Conservation (phyloP, 352 stramenopile genomes). For the Lagenidium sp. region DNA sequence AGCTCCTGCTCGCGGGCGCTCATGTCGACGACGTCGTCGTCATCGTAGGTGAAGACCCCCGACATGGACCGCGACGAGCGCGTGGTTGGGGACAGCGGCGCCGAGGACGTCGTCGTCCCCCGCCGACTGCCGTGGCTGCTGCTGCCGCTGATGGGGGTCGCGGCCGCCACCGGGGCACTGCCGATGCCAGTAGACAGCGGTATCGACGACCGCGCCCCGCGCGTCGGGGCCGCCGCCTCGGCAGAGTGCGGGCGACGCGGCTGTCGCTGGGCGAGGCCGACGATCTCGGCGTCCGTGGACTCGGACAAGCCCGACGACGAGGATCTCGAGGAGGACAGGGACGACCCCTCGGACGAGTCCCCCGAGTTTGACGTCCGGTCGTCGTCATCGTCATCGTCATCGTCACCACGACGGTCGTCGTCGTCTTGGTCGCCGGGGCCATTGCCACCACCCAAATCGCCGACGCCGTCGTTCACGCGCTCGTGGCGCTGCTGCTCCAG, state of each 20-base stretch:
- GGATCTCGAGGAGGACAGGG: not conserved
- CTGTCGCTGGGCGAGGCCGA: too few species aligned
- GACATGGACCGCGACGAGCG: conserved; percentile 8
- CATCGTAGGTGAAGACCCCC: conserved; percentile 27
- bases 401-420: not conserved
- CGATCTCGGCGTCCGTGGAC: not conserved
- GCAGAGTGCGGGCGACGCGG: too few species aligned
- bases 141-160: not conserved
- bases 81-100: conserved; percentile 1
- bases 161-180: too few species aligned
- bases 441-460: too few species aligned
- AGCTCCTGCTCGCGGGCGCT: conserved; percentile 82
- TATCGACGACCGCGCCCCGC: too few species aligned
- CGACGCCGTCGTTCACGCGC: too few species aligned
- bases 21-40: conserved; percentile 65
- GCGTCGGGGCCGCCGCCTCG: too few species aligned
- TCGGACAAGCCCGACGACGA: not conserved
- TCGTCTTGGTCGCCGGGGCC: too few species aligned
- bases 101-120: not conserved
- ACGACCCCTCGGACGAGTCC: not conserved
- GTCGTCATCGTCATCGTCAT: not conserved
- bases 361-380: not conserved
- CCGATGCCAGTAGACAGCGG: not conserved
- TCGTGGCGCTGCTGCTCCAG: too few species aligned
- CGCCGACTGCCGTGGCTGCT: not conserved